These are phyloP conservation scores for Diophrys appendiculata DNA, from an alignment of 73 alveolate genomes.

Conservation along the genomic window DNA sequence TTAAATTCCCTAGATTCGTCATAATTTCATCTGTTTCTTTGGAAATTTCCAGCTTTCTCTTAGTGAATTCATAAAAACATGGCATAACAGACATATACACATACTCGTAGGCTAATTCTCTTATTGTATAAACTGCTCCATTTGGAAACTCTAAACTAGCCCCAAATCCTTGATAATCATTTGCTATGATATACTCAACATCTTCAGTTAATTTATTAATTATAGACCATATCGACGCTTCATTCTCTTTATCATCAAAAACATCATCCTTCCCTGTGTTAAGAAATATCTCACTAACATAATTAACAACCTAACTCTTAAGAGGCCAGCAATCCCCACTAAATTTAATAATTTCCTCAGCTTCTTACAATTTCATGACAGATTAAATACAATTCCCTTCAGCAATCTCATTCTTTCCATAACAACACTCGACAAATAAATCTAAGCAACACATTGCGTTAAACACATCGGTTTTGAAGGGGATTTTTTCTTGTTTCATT, in stretches of 20 bases:
- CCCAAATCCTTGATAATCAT: not conserved
- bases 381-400: constrained; percentile 35
- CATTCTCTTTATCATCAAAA: constrained; percentile 7
- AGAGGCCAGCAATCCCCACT: constrained; percentile 52
- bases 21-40: constrained; percentile 18
- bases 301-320: constrained; percentile 19
- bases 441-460: constrained; percentile 30
- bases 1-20: constrained; percentile 16
- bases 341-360: constrained; percentile 15
- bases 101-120: not conserved
- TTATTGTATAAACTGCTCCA: not conserved
- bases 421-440: constrained; percentile 35
- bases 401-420: constrained; percentile 41
- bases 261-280: constrained; percentile 18
- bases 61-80: constrained; percentile 25
- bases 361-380: constrained; percentile 23
- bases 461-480: constrained; percentile 11
- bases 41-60: constrained; percentile 10
- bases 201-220: not conserved
- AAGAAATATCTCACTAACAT: constrained; percentile 28
- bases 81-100: constrained; percentile 1
- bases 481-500: too few species aligned
- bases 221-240: not conserved
- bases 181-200: not conserved
- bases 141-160: not conserved